Conservation (phyloP, 2,329 filamentous ascomycete genomes). For the Plenodomus lindquistii region DNA sequence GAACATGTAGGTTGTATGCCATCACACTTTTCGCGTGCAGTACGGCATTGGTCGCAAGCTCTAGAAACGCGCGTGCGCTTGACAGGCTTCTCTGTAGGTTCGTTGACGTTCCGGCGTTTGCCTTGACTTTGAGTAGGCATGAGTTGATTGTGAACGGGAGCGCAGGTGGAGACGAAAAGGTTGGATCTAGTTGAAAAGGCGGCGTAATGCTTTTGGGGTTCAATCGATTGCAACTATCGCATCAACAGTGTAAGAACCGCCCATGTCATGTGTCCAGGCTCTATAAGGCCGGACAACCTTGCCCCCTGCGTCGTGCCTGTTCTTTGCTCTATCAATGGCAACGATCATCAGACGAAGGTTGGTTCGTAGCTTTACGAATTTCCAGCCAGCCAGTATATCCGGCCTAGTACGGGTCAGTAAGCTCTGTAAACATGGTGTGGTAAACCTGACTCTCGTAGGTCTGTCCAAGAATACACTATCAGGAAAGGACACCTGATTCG, state of each 20-base stretch:
- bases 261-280: neutral
- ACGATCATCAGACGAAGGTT: neutral
- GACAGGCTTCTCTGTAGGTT: slow-evolving; percentile 26
- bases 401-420: too few species aligned
- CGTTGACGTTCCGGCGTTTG: slow-evolving; percentile 28
- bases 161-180: neutral
- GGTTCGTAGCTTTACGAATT: too few species aligned
- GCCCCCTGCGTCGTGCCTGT: neutral
- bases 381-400: too few species aligned
- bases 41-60: slow-evolving; percentile 70
- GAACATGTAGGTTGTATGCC: slow-evolving; percentile 68
- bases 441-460: too few species aligned
- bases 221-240: slow-evolving; percentile 2
- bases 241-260: neutral
- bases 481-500: too few species aligned
- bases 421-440: too few species aligned
- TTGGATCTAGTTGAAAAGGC: neutral
- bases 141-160: slow-evolving; percentile 6
- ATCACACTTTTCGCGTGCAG: slow-evolving; percentile 73
- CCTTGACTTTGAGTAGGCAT: slow-evolving; percentile 33
- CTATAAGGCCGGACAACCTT: neutral
- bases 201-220: slow-evolving; percentile 2
- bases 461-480: too few species aligned
- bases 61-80: slow-evolving; percentile 68
- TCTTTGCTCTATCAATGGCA: neutral